Base-by-base conservation (phyloP, 192 early-diverging fungal genomes). In the Backusella parvicylindrica region DNA sequence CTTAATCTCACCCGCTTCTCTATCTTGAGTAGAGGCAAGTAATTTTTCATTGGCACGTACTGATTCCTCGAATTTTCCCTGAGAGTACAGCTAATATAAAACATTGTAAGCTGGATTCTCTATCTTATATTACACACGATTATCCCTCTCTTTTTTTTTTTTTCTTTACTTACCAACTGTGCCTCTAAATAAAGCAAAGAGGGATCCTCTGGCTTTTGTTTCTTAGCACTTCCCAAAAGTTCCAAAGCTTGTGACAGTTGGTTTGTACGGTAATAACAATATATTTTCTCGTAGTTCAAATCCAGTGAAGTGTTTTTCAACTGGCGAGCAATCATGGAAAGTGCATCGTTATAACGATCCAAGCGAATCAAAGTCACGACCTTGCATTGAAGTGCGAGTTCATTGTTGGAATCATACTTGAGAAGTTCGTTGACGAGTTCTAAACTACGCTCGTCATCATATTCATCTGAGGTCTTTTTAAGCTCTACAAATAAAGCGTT, bases 231-330 rank as follows among this genome's bases (percentile, higher is more conserved):
- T 63, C 72, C 67, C 72, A 88, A 56, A 69, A 79, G 35, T 6
- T 81, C 63, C 50, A 88, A 65, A 18, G 85, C 85, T 2, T 91
- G 87, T 8, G 70, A 33, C 64, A 88, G 79, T 43, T 86, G 81
- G 71, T 91, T 85, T 64, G 87, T 83, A 6, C 92, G 84, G 67
- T 93, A 93, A 23, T 88, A 84, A 67, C 89, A 91, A 70, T 92
- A 93, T 0, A 89, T 85, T 38, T 86, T 78, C 72, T 92, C 90
- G 69, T 86, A 86, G 21, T 72, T 69, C 15, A 89, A 71, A 35
- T 85, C 80, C 65, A 79, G 68, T 13, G 74, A 40, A 31, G 77
- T 74, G 60, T 68, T 74, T 2, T 79, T 69, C 69, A 86, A 72
- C 28, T 85, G 82, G 21, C 81, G 79, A 15, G 80, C 75, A 40